Evolutionary conservation across 1,139 yeast genomes (phyloP), one percentile per base, ranked within the genome.

Genomic region (Kodamaea sp.): DNA sequence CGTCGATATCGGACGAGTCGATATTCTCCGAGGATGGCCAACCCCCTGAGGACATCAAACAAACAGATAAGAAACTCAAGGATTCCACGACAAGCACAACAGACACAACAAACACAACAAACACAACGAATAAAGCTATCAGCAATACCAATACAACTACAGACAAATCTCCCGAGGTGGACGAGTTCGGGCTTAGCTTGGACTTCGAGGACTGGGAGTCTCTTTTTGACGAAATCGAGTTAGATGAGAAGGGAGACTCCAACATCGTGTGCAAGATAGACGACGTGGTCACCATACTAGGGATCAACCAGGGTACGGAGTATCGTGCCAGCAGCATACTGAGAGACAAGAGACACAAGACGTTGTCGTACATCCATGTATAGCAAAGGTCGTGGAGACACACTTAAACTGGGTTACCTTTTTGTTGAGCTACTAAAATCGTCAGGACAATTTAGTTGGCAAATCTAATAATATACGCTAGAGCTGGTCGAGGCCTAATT

Each of bases 241-340:
- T 41, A 6, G 46, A 50, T 14, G 55, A 48, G 12, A 40, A 41
- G 13, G 51, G 50, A 3, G 34, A 42, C 8, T 44, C 51, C 16
- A 37, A 26, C 6, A 24, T 47, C 15, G 48, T 61, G 5, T 47
- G 40, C 33, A 26, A 41, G 18, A 49, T 61, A 7, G 62, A 59
- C 28, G 53, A 47, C 4, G 52, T 59, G 7, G 51, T 59, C 5
- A 44, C 53, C 2, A 47, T 59, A 2, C 49, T 51, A 14, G 56
- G 51, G 4, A 33, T 42, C 8, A 48, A 52, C 40, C 32, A 40
- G 16, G 40, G 46, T 11, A 22, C 35, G 4, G 24, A 35, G 4
- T 27, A 12, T 24, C 21, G 8, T 15, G 22, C 31, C 22, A 26
- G 28, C n/a, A 7, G 18, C 1, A 13, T 18, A 12, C 25, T 12